A percentile compares a stretch with the other conserved stretches of the same genome.
Evolutionary conservation across 768 basidiomycete genomes (phyloP).

Genomic region (Mycena rebaudengoi): DNA sequence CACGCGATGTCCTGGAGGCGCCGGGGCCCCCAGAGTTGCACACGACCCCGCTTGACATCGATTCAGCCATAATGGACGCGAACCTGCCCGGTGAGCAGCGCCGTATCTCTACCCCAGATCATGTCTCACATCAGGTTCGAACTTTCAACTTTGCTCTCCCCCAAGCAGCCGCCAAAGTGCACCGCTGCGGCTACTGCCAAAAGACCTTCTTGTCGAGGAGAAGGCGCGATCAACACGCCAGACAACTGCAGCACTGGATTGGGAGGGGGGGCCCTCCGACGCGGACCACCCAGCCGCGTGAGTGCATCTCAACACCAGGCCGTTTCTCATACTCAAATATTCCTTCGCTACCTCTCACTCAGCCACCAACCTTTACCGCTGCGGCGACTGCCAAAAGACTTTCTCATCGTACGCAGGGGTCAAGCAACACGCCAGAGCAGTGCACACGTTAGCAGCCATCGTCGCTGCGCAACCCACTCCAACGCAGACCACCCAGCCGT

Average conservation of each 20-base stretch:
- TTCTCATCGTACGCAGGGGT: not conserved
- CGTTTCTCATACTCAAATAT: not conserved
- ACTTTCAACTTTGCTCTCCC: too few relatives aligned
- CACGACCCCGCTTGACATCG: not conserved
- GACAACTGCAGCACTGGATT: not conserved
- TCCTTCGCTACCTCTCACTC: conserved; percentile 1
- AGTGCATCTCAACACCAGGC: conserved; percentile 5
- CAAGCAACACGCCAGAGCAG: not conserved
- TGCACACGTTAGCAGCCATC: not conserved
- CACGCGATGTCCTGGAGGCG: conserved; percentile 1
- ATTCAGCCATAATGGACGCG: not conserved
- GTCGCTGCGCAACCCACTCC: not conserved
- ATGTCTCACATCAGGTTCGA: conserved; percentile 1
- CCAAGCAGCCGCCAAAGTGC: too few relatives aligned
- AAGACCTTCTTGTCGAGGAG: not conserved
- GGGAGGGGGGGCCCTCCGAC: too few relatives aligned
- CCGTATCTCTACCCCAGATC: not conserved
- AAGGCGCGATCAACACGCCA: not conserved
- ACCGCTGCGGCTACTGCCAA: conserved; percentile 1
- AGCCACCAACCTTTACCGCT: too few relatives aligned
- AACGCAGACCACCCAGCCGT: not conserved
- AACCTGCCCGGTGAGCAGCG: not conserved
- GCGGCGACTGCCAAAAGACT: too few relatives aligned
- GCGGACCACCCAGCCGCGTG: not conserved
- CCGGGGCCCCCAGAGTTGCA: not conserved